Percentiles rank a stretch among this genome's conserved stretches.
phyloP scores from a whole-genome alignment of 371 early-diverging fungal genomes.

The Mortierella sp. region DNA sequence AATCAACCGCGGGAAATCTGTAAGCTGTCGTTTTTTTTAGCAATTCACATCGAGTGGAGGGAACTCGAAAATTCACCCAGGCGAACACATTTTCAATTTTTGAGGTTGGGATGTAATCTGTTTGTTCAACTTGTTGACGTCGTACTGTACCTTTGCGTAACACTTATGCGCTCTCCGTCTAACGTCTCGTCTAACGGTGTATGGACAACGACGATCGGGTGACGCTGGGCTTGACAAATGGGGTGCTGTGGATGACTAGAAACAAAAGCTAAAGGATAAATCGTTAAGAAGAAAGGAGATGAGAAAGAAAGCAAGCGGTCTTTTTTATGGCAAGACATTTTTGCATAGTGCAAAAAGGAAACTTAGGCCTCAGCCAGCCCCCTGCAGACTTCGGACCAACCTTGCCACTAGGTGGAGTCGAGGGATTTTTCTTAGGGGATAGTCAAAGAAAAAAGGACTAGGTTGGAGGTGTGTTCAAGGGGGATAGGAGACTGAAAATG shows the following conservation, averaged over 20 bases:
- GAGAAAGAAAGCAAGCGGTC: background rate
- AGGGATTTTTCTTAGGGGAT: background rate
- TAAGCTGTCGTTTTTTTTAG: background rate
- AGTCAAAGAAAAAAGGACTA: background rate
- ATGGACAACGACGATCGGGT: no score
- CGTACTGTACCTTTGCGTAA: background rate
- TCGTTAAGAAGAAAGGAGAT: no score
- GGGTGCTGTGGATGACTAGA: no score
- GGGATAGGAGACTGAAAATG: background rate
- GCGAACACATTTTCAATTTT: background rate
- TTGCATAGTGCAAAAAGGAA: background rate
- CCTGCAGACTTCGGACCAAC: background rate
- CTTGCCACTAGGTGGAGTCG: background rate
- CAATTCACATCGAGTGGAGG: background rate
- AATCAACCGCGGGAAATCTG: background rate
- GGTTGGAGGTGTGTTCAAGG: background rate
- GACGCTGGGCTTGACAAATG: no score
- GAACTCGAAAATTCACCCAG: background rate
- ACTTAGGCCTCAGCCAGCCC: no score
- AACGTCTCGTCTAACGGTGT: no score
- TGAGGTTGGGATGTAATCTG: background rate
- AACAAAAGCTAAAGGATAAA: no score
- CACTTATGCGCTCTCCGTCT: background rate
- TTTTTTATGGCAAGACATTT: background rate
- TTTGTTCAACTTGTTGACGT: background rate